Evolutionary conservation across 164 flowering plant species (phyloP), one percentile per base, ranked within the genome.

Genomic region (Vitis rupestris): DNA sequence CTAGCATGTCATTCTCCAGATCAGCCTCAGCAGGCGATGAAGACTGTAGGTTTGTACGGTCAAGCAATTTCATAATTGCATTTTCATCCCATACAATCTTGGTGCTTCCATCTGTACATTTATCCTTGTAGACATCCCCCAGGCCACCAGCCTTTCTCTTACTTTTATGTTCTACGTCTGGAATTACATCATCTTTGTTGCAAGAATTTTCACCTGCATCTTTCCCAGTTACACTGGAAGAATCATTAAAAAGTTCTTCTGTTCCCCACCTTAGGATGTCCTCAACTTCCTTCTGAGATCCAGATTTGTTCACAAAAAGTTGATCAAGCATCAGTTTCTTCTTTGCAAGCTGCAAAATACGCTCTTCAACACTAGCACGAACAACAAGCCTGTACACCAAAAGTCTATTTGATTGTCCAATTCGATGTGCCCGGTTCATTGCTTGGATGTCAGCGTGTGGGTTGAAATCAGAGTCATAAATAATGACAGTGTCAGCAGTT

Each of bases 361-460:
- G 94, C 76, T 96, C 99, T 80, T 96, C 99, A 76, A 96, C 98
- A 80, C 99, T 96, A 59, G 97, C 98, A 82, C 98, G 97, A 49
- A 94, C 98, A 57, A 93, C 97, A 66, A 96, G 97, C 81, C 99
- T 86, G 75, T 93, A 96, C 31, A 96, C 99, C 71, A 96, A 79
- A 77, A 96, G 98, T 67, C 94, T 82, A 0, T 94, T 96, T 53
- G 97, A 90, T 71, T 96, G 99, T 37, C 99, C 99, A 75, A 96
- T 96, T 68, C 99, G 86, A 76, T 96, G 99, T n/a, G 99, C 99
- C 30, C 99, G 88, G 70, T 96, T 96, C 99, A 96, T 96, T 52
- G 99, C 99, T 78, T 96, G 99, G 70, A 96, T 93, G 78, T 96
- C 99, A 54, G 98, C 98, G 81, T 96, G 99, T 11, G 99, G 99